These are phyloP conservation scores for Fusarium citri DNA, from an alignment of 2,329 filamentous ascomycete genomes.

Conservation along the genomic window DNA sequence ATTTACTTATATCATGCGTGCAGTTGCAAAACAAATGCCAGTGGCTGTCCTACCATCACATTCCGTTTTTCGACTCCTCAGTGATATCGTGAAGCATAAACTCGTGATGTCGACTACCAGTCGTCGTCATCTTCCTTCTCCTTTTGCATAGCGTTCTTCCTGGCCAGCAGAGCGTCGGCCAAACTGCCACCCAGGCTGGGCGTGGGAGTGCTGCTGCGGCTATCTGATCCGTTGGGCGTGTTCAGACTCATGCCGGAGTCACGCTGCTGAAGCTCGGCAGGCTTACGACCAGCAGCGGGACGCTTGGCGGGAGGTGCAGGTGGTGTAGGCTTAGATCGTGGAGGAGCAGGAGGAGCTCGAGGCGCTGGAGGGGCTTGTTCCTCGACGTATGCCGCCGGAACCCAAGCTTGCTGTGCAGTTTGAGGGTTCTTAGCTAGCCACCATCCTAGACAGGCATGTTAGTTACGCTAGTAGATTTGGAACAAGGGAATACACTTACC, in stretches of 20 bases:
- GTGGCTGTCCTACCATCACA: constrained; percentile 24
- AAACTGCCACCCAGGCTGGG: constrained; percentile 78
- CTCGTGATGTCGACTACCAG: constrained; percentile 62
- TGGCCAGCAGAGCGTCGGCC: constrained; percentile 80
- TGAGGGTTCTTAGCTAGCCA: constrained; percentile 83
- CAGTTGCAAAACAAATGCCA: constrained; percentile 17
- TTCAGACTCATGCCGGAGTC: constrained; percentile 77
- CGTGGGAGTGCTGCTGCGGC: constrained; percentile 77
- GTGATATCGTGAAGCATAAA: constrained; percentile 42
- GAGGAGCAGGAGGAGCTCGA: constrained; percentile 74
- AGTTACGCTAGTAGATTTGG: constrained; percentile 38
- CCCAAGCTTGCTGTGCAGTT: constrained; percentile 81
- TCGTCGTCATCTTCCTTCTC: constrained; percentile 77
- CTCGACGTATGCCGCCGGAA: constrained; percentile 93
- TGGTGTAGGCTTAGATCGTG: constrained; percentile 74
- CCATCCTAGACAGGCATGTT: constrained; percentile 75
- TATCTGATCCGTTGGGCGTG: constrained; percentile 67
- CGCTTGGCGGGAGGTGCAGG: constrained; percentile 85
- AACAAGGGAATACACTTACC: constrained; percentile 68
- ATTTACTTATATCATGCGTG: constrained; percentile 11
- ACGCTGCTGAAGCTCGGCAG: constrained; percentile 74
- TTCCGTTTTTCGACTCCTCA: constrained; percentile 30
- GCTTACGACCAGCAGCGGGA: constrained; percentile 78
- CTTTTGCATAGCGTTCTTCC: constrained; percentile 81
- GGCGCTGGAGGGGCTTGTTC: constrained; percentile 76